Base-by-base conservation (phyloP, 31 red algal species). In the Bonnemaisonia californica region DNA sequence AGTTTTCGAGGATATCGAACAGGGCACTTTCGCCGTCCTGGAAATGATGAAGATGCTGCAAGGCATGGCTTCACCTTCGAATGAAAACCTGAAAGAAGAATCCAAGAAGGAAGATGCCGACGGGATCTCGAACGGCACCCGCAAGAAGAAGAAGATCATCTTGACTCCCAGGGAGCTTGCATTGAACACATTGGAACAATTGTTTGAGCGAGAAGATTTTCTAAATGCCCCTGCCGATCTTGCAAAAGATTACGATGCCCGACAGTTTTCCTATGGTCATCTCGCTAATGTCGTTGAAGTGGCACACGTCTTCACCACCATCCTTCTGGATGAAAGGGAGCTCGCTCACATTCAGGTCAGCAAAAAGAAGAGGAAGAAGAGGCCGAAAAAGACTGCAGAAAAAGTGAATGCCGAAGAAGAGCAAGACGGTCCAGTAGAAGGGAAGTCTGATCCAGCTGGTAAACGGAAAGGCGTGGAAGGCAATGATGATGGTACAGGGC, bases 41-140 rank as follows among this genome's bases (percentile, higher is more conserved):
- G 79, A 91, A 61, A 91, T 91, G 88, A 83, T 91, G 88, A 79
- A 83, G 28, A 83, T 83, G 79, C 59, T 91, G 22, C 88, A 91
- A 61, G 79, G 88, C 18, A 91, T 91, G 88, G 59, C 88, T 47
- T 61, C 86, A 26, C 41, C 61, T 33, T 67, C 54, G 16, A 37
- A 71, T 27, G 3, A 42, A 11, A n/a, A 77, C 37, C 47, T 70
- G 72, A 27, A 60, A 1, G 55, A 68, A 33, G 72, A 57, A 5
- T n/a, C 36, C 30, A 70, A 87, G 32, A 24, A 77, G 26, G 62
- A 24, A 60, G 40, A 39, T 11, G 51, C 28, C 30, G 30, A 33
- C 29, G 36, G 31, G 31, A 35, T 68, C 5, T 8, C 9, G 27
- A 68, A 7, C 31, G 35, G 36, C n/a, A 36, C 31, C 30, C 63